phyloP scores from a whole-genome alignment of 805 yeast genomes.

The Monosporozyma aerobia region DNA sequence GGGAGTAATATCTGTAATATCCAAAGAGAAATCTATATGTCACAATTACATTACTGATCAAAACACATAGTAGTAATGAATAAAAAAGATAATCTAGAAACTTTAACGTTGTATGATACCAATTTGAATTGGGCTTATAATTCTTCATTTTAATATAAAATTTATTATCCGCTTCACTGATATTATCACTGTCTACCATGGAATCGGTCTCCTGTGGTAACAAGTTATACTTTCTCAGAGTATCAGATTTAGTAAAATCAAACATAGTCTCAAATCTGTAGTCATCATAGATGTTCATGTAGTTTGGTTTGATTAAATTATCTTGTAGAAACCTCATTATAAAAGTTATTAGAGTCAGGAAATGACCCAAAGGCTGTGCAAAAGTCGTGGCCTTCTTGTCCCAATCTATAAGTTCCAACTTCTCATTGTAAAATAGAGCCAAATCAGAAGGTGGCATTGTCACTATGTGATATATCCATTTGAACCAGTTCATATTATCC shows the following conservation, averaged over 20 bases:
- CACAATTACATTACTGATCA: conserved; percentile 10
- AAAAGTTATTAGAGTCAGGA: conserved; percentile 14
- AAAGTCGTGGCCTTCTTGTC: conserved; percentile 17
- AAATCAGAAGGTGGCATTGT: conserved; percentile 15
- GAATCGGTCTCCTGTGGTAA: conserved; percentile 4
- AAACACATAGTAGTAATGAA: conserved; percentile 4
- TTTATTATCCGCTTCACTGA: background rate
- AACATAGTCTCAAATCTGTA: conserved; percentile 8
- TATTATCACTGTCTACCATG: background rate
- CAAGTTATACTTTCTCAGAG: conserved; percentile 14
- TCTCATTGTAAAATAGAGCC: conserved; percentile 16
- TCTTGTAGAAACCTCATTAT: conserved; percentile 23
- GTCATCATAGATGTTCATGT: conserved; percentile 10
- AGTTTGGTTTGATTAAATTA: conserved; percentile 22
- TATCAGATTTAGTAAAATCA: conserved; percentile 23
- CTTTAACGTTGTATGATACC: conserved; percentile 11
- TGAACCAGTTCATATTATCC: conserved; percentile 6
- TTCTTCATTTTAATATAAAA: background rate
- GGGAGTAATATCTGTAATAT: conserved; percentile 14
- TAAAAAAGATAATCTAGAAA: conserved; percentile 10
- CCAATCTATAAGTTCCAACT: conserved; percentile 24
- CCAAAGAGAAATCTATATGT: conserved; percentile 17
- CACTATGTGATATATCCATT: conserved; percentile 3
- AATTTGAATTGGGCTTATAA: background rate
- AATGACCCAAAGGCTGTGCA: conserved; percentile 23